A percentile compares a stretch with the other conserved stretches of the same genome.
These are phyloP conservation scores for Vaucheria bursata DNA, from an alignment of 352 stramenopile genomes.

Conservation along the genomic window DNA sequence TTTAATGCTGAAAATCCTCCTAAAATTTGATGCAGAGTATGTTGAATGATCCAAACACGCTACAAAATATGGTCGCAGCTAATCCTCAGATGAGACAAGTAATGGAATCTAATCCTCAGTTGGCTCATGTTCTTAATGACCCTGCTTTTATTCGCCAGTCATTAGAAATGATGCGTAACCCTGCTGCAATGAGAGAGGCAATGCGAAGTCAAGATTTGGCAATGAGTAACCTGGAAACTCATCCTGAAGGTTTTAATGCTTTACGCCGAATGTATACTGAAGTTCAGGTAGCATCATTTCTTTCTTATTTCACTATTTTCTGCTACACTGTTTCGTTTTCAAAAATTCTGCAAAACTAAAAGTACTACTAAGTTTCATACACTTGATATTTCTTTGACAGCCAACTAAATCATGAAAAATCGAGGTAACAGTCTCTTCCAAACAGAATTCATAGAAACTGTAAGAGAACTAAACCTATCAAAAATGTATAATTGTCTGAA, in stretches of 20 bases:
- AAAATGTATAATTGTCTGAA: too few species aligned
- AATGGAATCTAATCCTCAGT: conserved; percentile 86
- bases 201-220: conserved; percentile 94
- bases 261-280: conserved; percentile 84
- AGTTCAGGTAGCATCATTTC: background rate
- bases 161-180: conserved; percentile 94
- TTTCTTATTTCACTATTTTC: too few species aligned
- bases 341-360: too few species aligned
- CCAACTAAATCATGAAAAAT: too few species aligned
- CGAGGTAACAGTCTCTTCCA: too few species aligned
- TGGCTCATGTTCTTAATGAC: conserved; percentile 89
- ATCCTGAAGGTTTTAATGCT: conserved; percentile 91
- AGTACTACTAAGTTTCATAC: too few species aligned
- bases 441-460: too few species aligned
- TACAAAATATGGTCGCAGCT: conserved; percentile 72
- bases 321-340: too few species aligned
- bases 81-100: conserved; percentile 88
- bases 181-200: conserved; percentile 78
- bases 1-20: too few species aligned
- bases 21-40: conserved; percentile 81
- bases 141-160: conserved; percentile 82
- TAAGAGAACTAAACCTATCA: too few species aligned
- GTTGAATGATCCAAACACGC: conserved; percentile 88
- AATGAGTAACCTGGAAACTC: conserved; percentile 90
- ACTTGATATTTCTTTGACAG: too few species aligned